A percentile compares a stretch with the other conserved stretches of the same genome.
Evolutionary conservation across 331 rosid genomes (phyloP).

Genomic region (Pyracantha coccinea): DNA sequence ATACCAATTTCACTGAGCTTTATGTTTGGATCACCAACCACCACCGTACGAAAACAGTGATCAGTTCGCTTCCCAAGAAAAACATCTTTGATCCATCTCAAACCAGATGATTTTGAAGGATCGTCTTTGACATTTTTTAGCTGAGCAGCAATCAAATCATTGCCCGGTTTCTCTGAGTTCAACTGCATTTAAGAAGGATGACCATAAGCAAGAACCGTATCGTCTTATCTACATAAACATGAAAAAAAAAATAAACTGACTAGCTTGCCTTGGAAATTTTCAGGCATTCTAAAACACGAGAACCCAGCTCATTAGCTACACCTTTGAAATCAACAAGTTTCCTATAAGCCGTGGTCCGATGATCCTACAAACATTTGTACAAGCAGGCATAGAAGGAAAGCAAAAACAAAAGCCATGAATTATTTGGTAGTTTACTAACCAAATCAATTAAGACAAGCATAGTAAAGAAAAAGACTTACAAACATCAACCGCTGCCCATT

Average conservation of each 20-base stretch:
- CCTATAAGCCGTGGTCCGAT: slow-evolving; percentile 68
- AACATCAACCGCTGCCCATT: slow-evolving; percentile 58
- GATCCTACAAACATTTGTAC: slow-evolving; percentile 49
- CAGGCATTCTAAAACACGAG: slow-evolving; percentile 75
- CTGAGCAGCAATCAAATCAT: slow-evolving; percentile 40
- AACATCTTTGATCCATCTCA: slow-evolving; percentile 93
- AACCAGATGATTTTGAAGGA: slow-evolving; percentile 70
- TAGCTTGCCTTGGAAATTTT: slow-evolving; percentile 78
- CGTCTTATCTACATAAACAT: background rate
- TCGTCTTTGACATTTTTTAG: slow-evolving; percentile 51
- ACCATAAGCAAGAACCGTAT: slow-evolving; percentile 22
- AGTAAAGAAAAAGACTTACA: slow-evolving; percentile 37
- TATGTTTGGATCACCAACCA: slow-evolving; percentile 86
- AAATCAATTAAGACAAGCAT: background rate
- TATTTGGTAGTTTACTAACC: background rate
- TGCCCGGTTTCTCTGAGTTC: slow-evolving; percentile 45
- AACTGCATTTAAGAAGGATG: slow-evolving; percentile 50
- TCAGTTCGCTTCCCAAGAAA: slow-evolving; percentile 91
- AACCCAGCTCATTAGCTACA: slow-evolving; percentile 58
- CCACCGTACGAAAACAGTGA: slow-evolving; percentile 73
- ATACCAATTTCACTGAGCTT: slow-evolving; percentile 74
- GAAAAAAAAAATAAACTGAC: background rate
- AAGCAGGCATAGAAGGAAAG: slow-evolving; percentile 7
- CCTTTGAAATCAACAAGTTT: slow-evolving; percentile 87
- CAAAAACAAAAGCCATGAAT: slow-evolving; percentile 5